Base-by-base conservation (phyloP, 768 basidiomycete species). In the Xerocomus spinulosus region DNA sequence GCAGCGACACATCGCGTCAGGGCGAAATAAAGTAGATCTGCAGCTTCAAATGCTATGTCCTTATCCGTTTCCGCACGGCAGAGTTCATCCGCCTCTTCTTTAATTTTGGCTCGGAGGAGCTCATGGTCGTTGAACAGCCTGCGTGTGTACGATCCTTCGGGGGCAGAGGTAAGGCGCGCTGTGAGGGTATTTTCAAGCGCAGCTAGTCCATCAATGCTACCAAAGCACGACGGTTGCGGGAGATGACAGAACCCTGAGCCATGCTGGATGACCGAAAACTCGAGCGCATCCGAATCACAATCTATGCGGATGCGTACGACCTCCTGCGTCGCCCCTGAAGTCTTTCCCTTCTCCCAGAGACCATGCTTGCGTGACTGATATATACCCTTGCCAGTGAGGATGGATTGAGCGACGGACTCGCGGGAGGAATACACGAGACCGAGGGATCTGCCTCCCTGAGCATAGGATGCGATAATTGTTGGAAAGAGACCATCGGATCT, bases 61-160 rank as follows among this genome's bases (percentile, higher is more conserved):
- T 87, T 82, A 60, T 79, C 80, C 2, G 81, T 80, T 56, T 81
- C 73, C 20, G 91, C 91, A 15, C 76, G 75, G 63, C 92, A 95
- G n/a, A 99, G 78, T 67, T 99, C 96, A 58, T 95, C 90, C 0
- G 96, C 96, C 66, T 99, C 96, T 68, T 99, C 96, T 83, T 88
- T 91, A 54, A 99, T 92, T 74, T 99, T 99, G 43, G 92, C 85
- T 38, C 76, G 79, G 37, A 98, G 73, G n/a, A 99, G 75, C 38
- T 76, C 78, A 5, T 84, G 70, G 62, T 97, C 90, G 35, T 77
- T 74, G 69, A 98, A 96, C 23, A 99, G 70, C 44, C 91, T 74
- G 42, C 78, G 81, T 15, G 96, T 98, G 68, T 99, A 99, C 1
- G 90, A 93, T 5, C 92, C 93, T 55, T 84, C 83, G 0, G 93